Evolutionary conservation across 257 asterid genomes (phyloP).

Genomic region (Ocimum tenuiflorum): DNA sequence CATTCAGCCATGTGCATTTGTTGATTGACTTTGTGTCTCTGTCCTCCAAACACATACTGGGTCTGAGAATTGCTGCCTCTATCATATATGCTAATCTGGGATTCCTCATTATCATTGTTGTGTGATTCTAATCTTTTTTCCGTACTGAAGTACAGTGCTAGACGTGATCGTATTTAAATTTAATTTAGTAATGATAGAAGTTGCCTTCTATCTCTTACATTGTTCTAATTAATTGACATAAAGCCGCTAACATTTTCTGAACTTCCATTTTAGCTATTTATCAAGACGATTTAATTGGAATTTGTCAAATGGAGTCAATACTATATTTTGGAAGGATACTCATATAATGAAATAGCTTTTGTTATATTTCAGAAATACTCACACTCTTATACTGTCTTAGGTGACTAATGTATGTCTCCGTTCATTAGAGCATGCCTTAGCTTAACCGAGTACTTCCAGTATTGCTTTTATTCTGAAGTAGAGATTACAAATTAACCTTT

Average conservation of each 20-base stretch:
- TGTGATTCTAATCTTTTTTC: background rate
- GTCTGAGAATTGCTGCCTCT: background rate
- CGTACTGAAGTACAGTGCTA: background rate
- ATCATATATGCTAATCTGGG: background rate
- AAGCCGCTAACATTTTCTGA: background rate
- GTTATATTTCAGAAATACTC: background rate
- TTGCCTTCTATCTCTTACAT: background rate
- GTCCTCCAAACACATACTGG: background rate
- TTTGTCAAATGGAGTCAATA: background rate
- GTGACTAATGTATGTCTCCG: background rate
- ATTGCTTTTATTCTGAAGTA: too few relatives aligned
- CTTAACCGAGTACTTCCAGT: background rate
- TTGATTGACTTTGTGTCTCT: background rate
- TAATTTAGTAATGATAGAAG: background rate
- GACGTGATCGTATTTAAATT: background rate
- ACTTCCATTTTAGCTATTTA: background rate
- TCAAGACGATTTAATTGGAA: background rate
- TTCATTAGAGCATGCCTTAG: background rate
- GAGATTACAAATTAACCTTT: too few relatives aligned
- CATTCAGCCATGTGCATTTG: background rate
- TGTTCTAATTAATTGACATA: background rate
- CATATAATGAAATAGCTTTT: background rate
- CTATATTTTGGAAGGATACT: background rate
- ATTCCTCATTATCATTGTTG: background rate
- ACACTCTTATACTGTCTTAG: background rate